Base-by-base conservation (phyloP, 148 eudicot genomes). In the Rhododendron molle region DNA sequence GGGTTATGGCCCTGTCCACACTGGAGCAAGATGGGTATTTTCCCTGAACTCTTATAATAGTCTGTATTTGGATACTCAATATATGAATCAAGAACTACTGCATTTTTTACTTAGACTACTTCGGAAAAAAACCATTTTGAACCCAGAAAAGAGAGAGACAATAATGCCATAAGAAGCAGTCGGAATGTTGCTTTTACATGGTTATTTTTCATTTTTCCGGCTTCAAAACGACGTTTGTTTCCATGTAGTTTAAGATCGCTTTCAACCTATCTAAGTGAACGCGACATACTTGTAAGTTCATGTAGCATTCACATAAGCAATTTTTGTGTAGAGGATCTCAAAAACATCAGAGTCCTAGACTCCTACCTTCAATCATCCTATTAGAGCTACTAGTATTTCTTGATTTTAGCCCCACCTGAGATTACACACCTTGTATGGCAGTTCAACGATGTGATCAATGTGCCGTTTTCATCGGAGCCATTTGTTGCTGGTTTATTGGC, bases 11-110 rank as follows among this genome's bases (percentile, higher is more conserved):
- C 99, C 99, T 4, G 96, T 95, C 78, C 97, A 96, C 89, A 95
- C 99, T 26, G 86, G 88, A 38, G 91, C 94, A 28, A 94, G 96
- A 96, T 96, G 98, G 99, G 99, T 96, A 91, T 90, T n/a, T 76
- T 23, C 86, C 58, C 14, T 79, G 30, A 77, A 77, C 80, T 34
- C 65, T 58, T 0, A 0, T 58, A 20, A 58, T 21, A 20, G 10
- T 20, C 10, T 58, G n/a, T 2, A 1, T 58, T 58, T 58, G 65
- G 65, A 58, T 58, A 20, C 9, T 58, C 65, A 0, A 20, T 1
- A 20, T 20, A 21, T 40, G 43, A 40, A 40, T 6, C 21, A 1
- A 56, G 1, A 56, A 56, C 60, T 4, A 18, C 21, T 15, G 60
- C 60, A 18, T 15, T 56, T 56, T 18, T 16, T 46, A 50, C 16